A percentile compares a stretch with the other conserved stretches of the same genome.
Evolutionary conservation across 306 rosid genomes (phyloP).

Genomic region (Castanospermum australe): DNA sequence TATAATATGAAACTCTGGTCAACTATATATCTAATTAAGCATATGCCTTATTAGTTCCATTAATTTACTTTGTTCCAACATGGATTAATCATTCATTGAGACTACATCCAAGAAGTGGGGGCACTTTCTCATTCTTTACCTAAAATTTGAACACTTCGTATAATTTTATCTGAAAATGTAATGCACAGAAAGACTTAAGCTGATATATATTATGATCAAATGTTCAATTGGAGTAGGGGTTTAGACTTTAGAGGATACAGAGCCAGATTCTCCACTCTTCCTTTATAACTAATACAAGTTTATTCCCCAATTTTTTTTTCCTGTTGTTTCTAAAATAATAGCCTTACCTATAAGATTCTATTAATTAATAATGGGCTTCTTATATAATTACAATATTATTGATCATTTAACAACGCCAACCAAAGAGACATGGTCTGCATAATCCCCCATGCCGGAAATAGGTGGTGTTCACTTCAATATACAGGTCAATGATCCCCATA

Average conservation of each 20-base stretch:
- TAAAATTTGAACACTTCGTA: not conserved
- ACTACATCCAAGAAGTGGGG: not conserved
- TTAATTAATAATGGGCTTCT: not conserved
- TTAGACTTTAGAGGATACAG: not conserved
- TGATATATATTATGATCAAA: too few species aligned
- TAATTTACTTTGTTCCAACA: not conserved
- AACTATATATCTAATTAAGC: not conserved
- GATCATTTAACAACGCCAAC: not conserved
- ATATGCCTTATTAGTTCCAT: not conserved
- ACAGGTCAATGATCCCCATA: constrained; percentile 19
- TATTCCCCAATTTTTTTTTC: not conserved
- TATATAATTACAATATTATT: not conserved
- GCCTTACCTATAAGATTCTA: not conserved
- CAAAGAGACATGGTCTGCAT: constrained; percentile 13
- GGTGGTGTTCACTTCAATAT: constrained; percentile 17
- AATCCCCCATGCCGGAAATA: constrained; percentile 1
- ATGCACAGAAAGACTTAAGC: too few species aligned
- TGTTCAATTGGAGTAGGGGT: too few species aligned
- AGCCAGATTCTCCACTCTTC: not conserved
- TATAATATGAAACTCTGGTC: not conserved
- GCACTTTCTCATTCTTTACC: not conserved
- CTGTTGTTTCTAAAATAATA: not conserved
- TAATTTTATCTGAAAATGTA: not conserved
- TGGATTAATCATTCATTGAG: not conserved
- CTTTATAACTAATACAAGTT: not conserved